Evolutionary conservation across 805 yeast genomes (phyloP).

Genomic region (Starmerella bombi): DNA sequence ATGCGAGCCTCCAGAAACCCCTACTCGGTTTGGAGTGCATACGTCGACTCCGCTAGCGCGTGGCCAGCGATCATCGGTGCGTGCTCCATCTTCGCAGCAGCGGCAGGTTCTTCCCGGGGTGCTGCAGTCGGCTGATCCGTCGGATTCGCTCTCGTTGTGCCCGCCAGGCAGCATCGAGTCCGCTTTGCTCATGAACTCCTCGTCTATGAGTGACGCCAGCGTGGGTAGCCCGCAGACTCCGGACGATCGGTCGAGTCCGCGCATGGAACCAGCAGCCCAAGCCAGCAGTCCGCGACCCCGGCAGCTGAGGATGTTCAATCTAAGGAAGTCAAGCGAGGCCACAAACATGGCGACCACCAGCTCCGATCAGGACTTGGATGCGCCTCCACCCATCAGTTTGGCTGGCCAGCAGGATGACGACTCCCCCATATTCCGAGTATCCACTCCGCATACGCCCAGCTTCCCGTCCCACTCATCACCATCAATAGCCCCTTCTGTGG

Average conservation of each 20-base stretch:
- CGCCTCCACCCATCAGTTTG: not conserved
- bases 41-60: constrained; percentile 15
- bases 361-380: not conserved
- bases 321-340: not conserved
- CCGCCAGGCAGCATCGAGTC: constrained; percentile 4
- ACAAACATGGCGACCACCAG: not conserved
- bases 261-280: constrained; percentile 8
- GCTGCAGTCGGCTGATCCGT: constrained; percentile 10
- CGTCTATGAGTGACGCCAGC: constrained; percentile 5
- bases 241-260: constrained; percentile 1
- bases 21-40: constrained; percentile 13
- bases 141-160: constrained; percentile 14
- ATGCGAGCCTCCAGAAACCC: constrained; percentile 16
- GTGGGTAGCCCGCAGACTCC: constrained; percentile 11
- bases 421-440: not conserved
- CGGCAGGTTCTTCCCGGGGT: constrained; percentile 2
- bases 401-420: not conserved
- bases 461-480: not conserved
- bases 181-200: not conserved
- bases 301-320: constrained; percentile 8
- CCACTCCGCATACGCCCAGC: constrained; percentile 1
- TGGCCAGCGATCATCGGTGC: not conserved
- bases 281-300: constrained; percentile 11
- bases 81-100: not conserved
- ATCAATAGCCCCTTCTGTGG: not conserved